These are phyloP conservation scores for Thermomyces lanuginosus DNA, from an alignment of 2,329 filamentous ascomycete species.

Conservation along the genomic window DNA sequence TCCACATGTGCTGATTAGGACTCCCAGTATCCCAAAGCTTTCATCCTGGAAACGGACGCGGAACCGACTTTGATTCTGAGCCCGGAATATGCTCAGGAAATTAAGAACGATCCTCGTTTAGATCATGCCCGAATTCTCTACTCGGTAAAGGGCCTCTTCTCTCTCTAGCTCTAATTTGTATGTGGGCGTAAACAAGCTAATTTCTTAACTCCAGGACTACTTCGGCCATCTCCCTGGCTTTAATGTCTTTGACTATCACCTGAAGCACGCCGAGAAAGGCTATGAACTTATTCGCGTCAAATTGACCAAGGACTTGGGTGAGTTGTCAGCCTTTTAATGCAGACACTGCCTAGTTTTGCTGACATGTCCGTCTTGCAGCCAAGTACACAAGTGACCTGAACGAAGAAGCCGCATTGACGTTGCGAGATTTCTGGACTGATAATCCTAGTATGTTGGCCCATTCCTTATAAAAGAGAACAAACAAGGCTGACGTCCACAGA, in stretches of 20 bases:
- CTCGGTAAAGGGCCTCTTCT: neutral
- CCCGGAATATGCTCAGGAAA: constrained; percentile 5
- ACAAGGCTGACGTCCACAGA: constrained; percentile 2
- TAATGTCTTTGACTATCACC: constrained; percentile 2
- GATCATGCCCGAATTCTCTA: neutral
- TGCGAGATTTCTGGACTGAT: too few species aligned
- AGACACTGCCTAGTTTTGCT: too few species aligned
- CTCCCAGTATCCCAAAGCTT: constrained; percentile 5
- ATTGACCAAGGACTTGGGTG: constrained; percentile 4
- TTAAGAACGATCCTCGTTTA: constrained; percentile 3
- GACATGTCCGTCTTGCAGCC: too few species aligned
- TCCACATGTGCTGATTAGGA: too few species aligned
- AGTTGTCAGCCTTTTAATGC: neutral
- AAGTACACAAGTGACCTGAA: too few species aligned
- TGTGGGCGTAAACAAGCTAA: neutral
- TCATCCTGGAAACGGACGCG: constrained; percentile 5
- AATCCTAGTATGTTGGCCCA: too few species aligned
- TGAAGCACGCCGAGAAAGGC: neutral
- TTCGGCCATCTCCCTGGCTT: constrained; percentile 4
- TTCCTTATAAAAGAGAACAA: too few species aligned
- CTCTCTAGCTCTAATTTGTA: neutral
- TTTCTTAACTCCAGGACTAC: constrained; percentile 1
- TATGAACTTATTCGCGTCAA: constrained; percentile 2
- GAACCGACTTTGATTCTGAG: constrained; percentile 2
- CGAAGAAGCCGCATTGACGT: too few species aligned